A percentile compares a stretch with the other conserved stretches of the same genome.
Conservation (phyloP, 164 flowering plant species). For the Hamamelis virginiana region DNA sequence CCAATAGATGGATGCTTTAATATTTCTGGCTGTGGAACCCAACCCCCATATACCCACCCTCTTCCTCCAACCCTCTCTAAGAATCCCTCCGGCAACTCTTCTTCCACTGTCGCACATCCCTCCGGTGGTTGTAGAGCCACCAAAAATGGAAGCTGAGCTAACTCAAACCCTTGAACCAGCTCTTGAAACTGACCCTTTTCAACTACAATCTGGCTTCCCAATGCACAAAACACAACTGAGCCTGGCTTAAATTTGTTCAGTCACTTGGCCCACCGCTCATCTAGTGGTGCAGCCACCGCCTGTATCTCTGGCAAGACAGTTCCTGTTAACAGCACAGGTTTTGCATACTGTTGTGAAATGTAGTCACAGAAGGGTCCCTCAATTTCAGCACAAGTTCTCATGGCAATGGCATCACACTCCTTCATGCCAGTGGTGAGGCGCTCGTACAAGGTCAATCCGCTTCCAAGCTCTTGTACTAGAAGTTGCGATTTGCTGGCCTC, state of each 20-base stretch:
- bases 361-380: constrained; percentile 16
- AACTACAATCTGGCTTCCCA: constrained; percentile 1
- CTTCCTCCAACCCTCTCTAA: neutral
- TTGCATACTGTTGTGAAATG: neutral
- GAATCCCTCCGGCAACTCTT: constrained; percentile 3
- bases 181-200: neutral
- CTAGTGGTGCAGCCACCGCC: neutral
- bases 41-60: constrained; percentile 1
- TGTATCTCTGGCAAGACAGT: neutral
- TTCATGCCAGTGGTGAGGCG: neutral
- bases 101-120: neutral
- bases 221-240: constrained; percentile 1
- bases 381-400: constrained; percentile 15
- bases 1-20: neutral
- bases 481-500: neutral
- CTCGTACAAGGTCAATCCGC: neutral
- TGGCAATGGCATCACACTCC: constrained; percentile 6
- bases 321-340: constrained; percentile 13
- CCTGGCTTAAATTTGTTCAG: neutral
- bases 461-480: neutral
- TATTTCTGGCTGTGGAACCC: constrained; percentile 2
- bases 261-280: constrained; percentile 8
- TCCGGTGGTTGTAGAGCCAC: neutral
- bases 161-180: neutral
- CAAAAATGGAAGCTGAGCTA: neutral